Percentiles rank a stretch among this genome's conserved stretches.
phyloP scores from a whole-genome alignment of 2,329 filamentous ascomycete species.

The Ophiosphaerella korrae region DNA sequence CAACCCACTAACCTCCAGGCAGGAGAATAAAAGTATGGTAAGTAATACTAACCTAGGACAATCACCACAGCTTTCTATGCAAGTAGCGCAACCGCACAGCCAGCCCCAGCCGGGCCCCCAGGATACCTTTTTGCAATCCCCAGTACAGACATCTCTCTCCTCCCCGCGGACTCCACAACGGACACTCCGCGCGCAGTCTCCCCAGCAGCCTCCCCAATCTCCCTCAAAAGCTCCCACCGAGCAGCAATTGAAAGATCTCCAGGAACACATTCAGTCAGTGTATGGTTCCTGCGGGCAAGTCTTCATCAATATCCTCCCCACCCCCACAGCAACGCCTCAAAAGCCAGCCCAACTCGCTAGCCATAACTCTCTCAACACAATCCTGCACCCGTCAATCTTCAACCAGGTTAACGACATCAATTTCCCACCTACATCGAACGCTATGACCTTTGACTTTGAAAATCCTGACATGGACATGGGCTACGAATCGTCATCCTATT shows the following conservation, averaged over 20 bases:
- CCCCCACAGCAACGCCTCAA: slow-evolving; percentile 56
- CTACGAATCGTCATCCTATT: slow-evolving; percentile 57
- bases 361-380: slow-evolving; percentile 56
- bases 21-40: slow-evolving; percentile 58
- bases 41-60: slow-evolving; percentile 65
- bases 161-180: slow-evolving; percentile 43
- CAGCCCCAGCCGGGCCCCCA: slow-evolving; percentile 75
- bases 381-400: slow-evolving; percentile 64
- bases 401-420: slow-evolving; percentile 58
- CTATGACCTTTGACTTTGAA: slow-evolving; percentile 48
- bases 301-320: slow-evolving; percentile 57
- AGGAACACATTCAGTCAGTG: slow-evolving; percentile 51
- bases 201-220: slow-evolving; percentile 39
- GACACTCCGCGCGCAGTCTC: slow-evolving; percentile 39
- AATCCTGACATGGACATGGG: slow-evolving; percentile 50
- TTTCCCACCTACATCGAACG: slow-evolving; percentile 47
- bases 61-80: slow-evolving; percentile 77
- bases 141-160: slow-evolving; percentile 45
- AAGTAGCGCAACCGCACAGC: slow-evolving; percentile 89
- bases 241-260: slow-evolving; percentile 49
- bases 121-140: slow-evolving; percentile 43
- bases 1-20: slow-evolving; percentile 45
- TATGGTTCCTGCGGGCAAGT: slow-evolving; percentile 50
- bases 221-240: slow-evolving; percentile 45
- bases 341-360: slow-evolving; percentile 46